Evolutionary conservation across 768 basidiomycete genomes (phyloP).

Genomic region (Strobilomyces dryophilus): DNA sequence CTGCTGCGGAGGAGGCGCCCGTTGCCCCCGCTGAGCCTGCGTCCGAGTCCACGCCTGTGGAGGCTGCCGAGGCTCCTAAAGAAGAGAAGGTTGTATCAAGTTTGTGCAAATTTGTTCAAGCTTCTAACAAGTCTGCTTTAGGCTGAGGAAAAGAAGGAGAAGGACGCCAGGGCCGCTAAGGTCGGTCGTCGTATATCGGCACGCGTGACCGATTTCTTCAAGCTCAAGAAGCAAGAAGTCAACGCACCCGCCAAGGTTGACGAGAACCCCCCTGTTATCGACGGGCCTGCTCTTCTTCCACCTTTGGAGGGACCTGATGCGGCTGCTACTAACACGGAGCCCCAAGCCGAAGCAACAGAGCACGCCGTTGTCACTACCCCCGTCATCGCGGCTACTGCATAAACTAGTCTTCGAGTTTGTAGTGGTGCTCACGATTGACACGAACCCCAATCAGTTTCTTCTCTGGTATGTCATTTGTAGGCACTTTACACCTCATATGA

Average conservation of each 20-base stretch:
- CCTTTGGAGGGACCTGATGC: slow-evolving; percentile 63
- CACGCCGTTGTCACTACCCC: slow-evolving; percentile 50
- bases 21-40: slow-evolving; percentile 26
- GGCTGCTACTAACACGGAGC: slow-evolving; percentile 30
- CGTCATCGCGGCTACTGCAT: slow-evolving; percentile 79
- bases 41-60: slow-evolving; percentile 30
- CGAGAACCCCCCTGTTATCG: slow-evolving; percentile 86
- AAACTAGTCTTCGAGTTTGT: slow-evolving; percentile 29
- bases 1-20: slow-evolving; percentile 19
- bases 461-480: slow-evolving; percentile 37
- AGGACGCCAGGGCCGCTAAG: slow-evolving; percentile 51
- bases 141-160: slow-evolving; percentile 47
- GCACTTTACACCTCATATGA: slow-evolving; percentile 34
- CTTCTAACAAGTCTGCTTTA: slow-evolving; percentile 19
- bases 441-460: slow-evolving; percentile 34
- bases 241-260: slow-evolving; percentile 76
- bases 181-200: slow-evolving; percentile 81
- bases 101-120: background rate
- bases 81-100: slow-evolving; percentile 52
- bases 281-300: slow-evolving; percentile 75
- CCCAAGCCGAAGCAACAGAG: slow-evolving; percentile 32
- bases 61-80: slow-evolving; percentile 40
- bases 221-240: slow-evolving; percentile 61
- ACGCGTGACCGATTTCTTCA: slow-evolving; percentile 82
- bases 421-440: slow-evolving; percentile 42